Evolutionary conservation across 441 rosid genomes (phyloP).

Genomic region (Euphorbia celastroides): DNA sequence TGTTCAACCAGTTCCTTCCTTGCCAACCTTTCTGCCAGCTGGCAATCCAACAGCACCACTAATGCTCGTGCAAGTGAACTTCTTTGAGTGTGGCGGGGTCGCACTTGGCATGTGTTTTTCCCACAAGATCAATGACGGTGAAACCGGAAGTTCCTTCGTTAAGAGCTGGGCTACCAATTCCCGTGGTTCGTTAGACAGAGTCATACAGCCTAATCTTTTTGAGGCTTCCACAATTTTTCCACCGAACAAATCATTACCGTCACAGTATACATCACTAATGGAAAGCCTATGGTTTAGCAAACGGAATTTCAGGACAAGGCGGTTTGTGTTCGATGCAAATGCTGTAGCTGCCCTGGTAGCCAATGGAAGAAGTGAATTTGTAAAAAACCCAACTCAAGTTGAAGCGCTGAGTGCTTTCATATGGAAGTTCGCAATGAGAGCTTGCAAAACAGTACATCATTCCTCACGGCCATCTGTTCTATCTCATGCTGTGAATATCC

Average conservation of each 20-base stretch:
- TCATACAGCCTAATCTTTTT: slow-evolving; percentile 1
- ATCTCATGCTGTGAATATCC: not conserved
- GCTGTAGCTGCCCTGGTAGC: not conserved
- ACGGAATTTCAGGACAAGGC: not conserved
- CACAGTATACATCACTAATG: not conserved
- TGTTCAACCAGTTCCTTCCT: slow-evolving; percentile 10
- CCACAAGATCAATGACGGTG: slow-evolving; percentile 19
- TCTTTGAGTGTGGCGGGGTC: slow-evolving; percentile 20
- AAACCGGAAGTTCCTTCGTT: slow-evolving; percentile 6
- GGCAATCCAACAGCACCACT: not conserved
- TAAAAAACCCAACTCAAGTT: slow-evolving; percentile 7
- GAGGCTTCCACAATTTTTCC: slow-evolving; percentile 12
- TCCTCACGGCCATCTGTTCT: not conserved
- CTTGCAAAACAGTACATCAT: not conserved
- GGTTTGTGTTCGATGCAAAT: slow-evolving; percentile 9
- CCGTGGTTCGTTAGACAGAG: not conserved
- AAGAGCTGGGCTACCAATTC: slow-evolving; percentile 18
- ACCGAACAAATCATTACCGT: not conserved
- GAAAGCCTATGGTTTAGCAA: slow-evolving; percentile 1
- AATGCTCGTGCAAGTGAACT: slow-evolving; percentile 12
- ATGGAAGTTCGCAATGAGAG: slow-evolving; percentile 10
- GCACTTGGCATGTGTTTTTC: slow-evolving; percentile 16
- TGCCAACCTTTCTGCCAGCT: slow-evolving; percentile 10
- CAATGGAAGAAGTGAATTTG: slow-evolving; percentile 3
- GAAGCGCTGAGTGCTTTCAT: slow-evolving; percentile 12